Evolutionary conservation across 1,284 basidiomycete genomes (phyloP).

Genomic region (Microbotryum saponariae): DNA sequence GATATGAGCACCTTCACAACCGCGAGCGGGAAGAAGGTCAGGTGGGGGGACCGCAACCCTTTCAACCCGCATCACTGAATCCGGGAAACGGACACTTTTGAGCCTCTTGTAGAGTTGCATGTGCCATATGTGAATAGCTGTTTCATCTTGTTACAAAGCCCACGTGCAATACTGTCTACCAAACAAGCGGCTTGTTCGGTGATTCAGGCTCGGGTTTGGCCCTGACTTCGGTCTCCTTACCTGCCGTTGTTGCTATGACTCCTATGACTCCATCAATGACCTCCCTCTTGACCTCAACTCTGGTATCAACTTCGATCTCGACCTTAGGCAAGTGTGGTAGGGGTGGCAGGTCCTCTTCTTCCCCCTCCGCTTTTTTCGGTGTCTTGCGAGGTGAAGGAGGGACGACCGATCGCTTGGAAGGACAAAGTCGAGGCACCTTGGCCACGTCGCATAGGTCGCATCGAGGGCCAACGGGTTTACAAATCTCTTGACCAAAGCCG

Average conservation of each 20-base stretch:
- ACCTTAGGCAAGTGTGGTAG: slow-evolving; percentile 2
- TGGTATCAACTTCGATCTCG: slow-evolving; percentile 6
- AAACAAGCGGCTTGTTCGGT: not conserved
- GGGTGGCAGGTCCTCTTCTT: slow-evolving; percentile 8
- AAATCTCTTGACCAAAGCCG: slow-evolving; percentile 84
- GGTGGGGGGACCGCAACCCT: slow-evolving; percentile 3
- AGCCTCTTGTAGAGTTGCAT: too few relatives aligned
- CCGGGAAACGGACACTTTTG: not conserved
- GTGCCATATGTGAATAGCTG: too few relatives aligned
- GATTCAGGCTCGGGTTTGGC: too few relatives aligned
- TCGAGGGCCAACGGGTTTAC: slow-evolving; percentile 69
- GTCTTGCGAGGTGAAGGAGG: slow-evolving; percentile 10
- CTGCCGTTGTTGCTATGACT: too few relatives aligned
- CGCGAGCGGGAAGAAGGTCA: slow-evolving; percentile 1
- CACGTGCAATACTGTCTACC: not conserved
- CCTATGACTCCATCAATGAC: too few relatives aligned
- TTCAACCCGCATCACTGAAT: not conserved
- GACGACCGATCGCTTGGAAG: slow-evolving; percentile 35
- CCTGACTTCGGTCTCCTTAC: too few relatives aligned
- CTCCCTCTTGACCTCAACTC: not conserved
- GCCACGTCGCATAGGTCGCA: slow-evolving; percentile 63
- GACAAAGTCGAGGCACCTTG: slow-evolving; percentile 41
- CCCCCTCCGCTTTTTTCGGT: slow-evolving; percentile 2
- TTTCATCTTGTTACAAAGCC: not conserved
- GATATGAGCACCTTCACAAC: not conserved